phyloP scores from a whole-genome alignment of 148 eudicot species.

The Chenopodium berlandieri region DNA sequence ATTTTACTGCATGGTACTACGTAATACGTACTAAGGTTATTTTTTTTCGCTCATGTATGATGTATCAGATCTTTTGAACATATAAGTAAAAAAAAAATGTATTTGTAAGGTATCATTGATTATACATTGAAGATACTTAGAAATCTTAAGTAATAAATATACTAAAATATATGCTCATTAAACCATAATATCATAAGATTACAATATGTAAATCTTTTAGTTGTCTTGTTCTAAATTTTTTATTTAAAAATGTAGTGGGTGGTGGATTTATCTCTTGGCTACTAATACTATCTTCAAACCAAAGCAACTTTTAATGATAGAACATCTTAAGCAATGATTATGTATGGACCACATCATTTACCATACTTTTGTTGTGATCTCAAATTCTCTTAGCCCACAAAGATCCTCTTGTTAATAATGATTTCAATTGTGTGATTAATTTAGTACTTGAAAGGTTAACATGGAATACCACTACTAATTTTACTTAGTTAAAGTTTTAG shows the following conservation, averaged over 20 bases:
- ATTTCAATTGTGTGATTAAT: conserved; percentile 6
- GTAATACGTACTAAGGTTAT: too few relatives aligned
- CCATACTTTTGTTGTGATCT: conserved; percentile 22
- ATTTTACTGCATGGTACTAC: too few relatives aligned
- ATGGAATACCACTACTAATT: neutral
- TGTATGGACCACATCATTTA: conserved; percentile 17
- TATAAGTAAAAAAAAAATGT: too few relatives aligned
- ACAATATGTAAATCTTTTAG: conserved; percentile 14
- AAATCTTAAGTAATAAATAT: neutral
- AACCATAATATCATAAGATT: neutral
- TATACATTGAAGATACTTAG: too few relatives aligned
- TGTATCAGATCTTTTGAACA: too few relatives aligned
- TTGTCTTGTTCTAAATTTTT: conserved; percentile 22
- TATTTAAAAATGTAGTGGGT: conserved; percentile 15
- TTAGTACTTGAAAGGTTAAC: conserved; percentile 13
- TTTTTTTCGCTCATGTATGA: too few relatives aligned
- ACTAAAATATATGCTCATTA: neutral
- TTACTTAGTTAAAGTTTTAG: conserved; percentile 1
- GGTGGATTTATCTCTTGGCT: conserved; percentile 6
- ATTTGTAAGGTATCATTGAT: too few relatives aligned
- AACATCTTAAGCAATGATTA: conserved; percentile 32
- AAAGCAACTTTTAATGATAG: conserved; percentile 32
- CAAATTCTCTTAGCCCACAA: conserved; percentile 35
- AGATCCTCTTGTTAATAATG: conserved; percentile 19
- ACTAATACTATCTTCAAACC: conserved; percentile 20